Evolutionary conservation across 2,329 filamentous ascomycete genomes (phyloP).

Genomic region (Monosporascus sp.): DNA sequence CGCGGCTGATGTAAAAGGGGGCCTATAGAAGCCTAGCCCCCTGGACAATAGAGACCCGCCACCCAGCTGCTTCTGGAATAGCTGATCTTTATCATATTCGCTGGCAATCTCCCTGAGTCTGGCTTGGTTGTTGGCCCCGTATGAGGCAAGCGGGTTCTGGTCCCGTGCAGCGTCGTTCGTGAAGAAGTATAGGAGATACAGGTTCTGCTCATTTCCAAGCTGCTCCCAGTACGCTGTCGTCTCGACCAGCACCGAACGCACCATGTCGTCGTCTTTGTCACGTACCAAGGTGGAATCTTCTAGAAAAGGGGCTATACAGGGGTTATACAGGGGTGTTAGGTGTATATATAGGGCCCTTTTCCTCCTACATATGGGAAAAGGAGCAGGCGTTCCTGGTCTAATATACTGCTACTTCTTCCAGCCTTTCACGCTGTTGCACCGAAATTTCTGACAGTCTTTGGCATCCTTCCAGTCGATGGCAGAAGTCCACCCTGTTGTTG

Average conservation of each 20-base stretch:
- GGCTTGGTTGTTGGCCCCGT: slow-evolving; percentile 16
- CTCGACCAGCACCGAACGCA: slow-evolving; percentile 7
- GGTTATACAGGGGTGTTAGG: no score
- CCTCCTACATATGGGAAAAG: no score
- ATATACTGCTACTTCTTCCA: no score
- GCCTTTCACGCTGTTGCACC: no score
- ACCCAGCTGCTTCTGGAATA: slow-evolving; percentile 22
- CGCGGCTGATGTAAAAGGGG: no score
- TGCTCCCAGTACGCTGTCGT: slow-evolving; percentile 2
- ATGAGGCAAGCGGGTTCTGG: slow-evolving; percentile 18
- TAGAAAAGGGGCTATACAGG: no score
- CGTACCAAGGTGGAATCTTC: no score
- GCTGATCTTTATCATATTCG: slow-evolving; percentile 16
- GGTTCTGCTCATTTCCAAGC: neutral
- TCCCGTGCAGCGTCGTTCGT: slow-evolving; percentile 21
- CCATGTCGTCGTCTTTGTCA: slow-evolving; percentile 13
- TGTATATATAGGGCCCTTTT: no score
- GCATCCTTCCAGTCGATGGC: slow-evolving; percentile 12
- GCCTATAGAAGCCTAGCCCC: neutral
- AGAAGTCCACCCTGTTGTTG: slow-evolving; percentile 12
- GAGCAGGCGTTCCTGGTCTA: no score
- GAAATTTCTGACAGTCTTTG: no score
- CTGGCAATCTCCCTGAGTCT: slow-evolving; percentile 12
- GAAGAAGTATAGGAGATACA: slow-evolving; percentile 4
- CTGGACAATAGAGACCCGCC: slow-evolving; percentile 10